These are phyloP conservation scores for Allium fistulosum DNA, from an alignment of 106 monocot genomes.

Conservation along the genomic window DNA sequence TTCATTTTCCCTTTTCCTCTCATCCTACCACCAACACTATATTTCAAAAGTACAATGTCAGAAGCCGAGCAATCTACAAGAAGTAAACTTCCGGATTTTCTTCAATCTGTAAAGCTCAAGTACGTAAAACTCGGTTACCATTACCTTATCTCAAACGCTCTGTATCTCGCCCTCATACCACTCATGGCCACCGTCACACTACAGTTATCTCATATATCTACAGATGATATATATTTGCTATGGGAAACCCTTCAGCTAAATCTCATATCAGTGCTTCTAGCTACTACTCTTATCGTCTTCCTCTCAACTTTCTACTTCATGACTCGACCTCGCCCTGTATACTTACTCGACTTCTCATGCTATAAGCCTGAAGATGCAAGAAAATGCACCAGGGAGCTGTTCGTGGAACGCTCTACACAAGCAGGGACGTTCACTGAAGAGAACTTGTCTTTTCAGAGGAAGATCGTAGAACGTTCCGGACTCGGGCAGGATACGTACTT, in stretches of 20 bases:
- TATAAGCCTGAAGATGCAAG: conserved; percentile 45
- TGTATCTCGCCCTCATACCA: conserved; percentile 23
- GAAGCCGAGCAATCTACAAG: not conserved
- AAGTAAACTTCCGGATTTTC: conserved; percentile 8
- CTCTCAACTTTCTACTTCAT: conserved; percentile 54
- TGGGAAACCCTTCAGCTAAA: conserved; percentile 24
- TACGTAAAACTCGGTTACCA: conserved; percentile 37
- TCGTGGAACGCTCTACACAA: conserved; percentile 19
- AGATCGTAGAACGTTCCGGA: conserved; percentile 72
- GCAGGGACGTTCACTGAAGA: conserved; percentile 33
- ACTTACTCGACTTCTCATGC: conserved; percentile 60
- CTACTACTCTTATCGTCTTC: conserved; percentile 47
- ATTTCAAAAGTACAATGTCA: not conserved
- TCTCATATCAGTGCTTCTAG: conserved; percentile 13
- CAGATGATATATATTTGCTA: conserved; percentile 12
- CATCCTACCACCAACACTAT: too few relatives aligned
- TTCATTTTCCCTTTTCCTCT: too few relatives aligned
- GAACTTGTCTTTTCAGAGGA: conserved; percentile 56
- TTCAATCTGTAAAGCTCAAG: conserved; percentile 18
- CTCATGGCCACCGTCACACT: conserved; percentile 11
- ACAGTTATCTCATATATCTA: conserved; percentile 12
- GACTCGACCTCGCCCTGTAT: conserved; percentile 46
- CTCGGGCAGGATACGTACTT: conserved; percentile 59
- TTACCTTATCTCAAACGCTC: conserved; percentile 26
- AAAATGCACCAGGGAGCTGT: conserved; percentile 24